Evolutionary conservation across 108 stramenopile genomes (phyloP).

Genomic region (Fragilariopsis cylindrus): DNA sequence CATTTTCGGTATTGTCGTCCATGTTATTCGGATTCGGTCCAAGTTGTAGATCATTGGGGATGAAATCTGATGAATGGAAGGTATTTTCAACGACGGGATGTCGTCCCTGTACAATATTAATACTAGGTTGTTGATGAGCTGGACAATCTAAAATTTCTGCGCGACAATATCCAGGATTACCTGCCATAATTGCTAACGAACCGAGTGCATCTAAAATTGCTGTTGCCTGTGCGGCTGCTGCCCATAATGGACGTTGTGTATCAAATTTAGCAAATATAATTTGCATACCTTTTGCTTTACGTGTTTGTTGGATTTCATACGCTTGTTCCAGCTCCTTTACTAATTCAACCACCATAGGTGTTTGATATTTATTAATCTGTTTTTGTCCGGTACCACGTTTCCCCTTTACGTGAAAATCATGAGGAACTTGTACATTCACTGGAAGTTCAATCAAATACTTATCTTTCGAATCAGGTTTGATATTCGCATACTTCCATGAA

Average conservation of each 20-base stretch:
- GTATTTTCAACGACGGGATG: conserved; percentile 94
- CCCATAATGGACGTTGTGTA: conserved; percentile 82
- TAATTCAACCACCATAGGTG: conserved; percentile 68
- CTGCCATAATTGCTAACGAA: conserved; percentile 84
- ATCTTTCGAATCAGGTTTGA: conserved; percentile 91
- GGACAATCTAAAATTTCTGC: conserved; percentile 75
- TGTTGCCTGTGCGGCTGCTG: conserved; percentile 80
- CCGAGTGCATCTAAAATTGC: conserved; percentile 95
- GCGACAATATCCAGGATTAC: conserved; percentile 75
- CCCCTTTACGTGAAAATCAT: conserved; percentile 80
- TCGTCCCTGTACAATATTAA: conserved; percentile 84
- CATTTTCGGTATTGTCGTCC: not conserved
- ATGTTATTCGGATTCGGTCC: conserved; percentile 39
- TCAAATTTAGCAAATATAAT: conserved; percentile 95
- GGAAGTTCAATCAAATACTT: conserved; percentile 94
- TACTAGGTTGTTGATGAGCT: conserved; percentile 44
- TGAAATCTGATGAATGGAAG: conserved; percentile 78
- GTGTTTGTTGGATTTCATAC: conserved; percentile 75
- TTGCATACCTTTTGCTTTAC: conserved; percentile 89
- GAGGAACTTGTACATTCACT: conserved; percentile 80
- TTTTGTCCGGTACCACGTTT: conserved; percentile 85
- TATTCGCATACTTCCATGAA: conserved; percentile 84
- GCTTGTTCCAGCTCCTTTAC: conserved; percentile 85
- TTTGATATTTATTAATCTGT: conserved; percentile 92
- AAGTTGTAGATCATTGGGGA: conserved; percentile 92